Base-by-base conservation (phyloP, 2,329 filamentous ascomycete species). In the Aspergillus pseudoglaucus region DNA sequence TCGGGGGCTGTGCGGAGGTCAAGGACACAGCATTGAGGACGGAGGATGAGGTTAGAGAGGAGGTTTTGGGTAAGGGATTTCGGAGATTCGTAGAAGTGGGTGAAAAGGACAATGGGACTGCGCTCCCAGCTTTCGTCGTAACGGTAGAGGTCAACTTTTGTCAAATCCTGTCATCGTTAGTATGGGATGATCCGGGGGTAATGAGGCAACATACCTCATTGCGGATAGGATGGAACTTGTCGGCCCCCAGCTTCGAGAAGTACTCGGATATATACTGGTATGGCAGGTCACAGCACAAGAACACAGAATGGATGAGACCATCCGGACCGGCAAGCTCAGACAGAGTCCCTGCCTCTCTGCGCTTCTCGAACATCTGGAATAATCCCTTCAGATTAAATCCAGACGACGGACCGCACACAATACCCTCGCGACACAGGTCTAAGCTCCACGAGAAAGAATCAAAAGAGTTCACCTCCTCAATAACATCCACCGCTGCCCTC, bases 201-300 rank as follows among this genome's bases (percentile, higher is more conserved):
- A n/a, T n/a, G n/a, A n/a, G n/a, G n/a, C n/a, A n/a, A n/a, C n/a
- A n/a, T n/a, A 73, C 72, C 59, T 71, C 57, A 49, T 78, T 77
- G 14, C 64, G 61, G 30, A 81, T 78, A 0, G 71, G 60, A 2
- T 71, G 74, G 56, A 82, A 82, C 42, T 75, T 62, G 1, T 67
- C 64, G 1, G 67, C 53, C 2, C 69, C 73, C 9, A 83, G 65
- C 54, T 80, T 81, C 22, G 76, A 69, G 53, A 82, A 83, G 56
- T 83, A 83, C 53, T 79, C 77, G 20, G 73, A 68, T 40, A 83
- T 74, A 50, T 83, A 83, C 57, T 83, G 80, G 53, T 84, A 83
- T 0, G 81, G 81, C 22, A 84, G 53, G 48, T 84, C 81, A 48
- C 80, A 83, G 63, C 80, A 84, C 3, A 83, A 60, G 59, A 84